Evolutionary conservation across 2,329 filamentous ascomycete genomes (phyloP).

Genomic region (Allantophomopsis cytisporea): DNA sequence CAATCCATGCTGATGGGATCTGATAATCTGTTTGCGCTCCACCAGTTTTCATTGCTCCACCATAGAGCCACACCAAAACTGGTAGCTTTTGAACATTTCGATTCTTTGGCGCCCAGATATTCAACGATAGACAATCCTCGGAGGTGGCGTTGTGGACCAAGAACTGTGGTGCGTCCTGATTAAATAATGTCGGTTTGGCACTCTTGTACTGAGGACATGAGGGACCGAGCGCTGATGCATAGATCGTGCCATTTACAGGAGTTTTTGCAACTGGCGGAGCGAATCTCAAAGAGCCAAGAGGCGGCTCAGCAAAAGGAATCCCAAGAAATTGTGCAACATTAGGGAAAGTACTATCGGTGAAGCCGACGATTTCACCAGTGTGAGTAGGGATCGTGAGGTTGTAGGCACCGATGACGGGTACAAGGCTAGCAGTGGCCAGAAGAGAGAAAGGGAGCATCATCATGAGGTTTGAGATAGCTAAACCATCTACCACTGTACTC

Average conservation of each 20-base stretch:
- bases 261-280: conserved; percentile 6
- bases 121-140: conserved; percentile 23
- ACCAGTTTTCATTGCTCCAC: conserved; percentile 47
- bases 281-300: conserved; percentile 28
- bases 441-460: too few species aligned
- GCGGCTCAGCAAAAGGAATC: conserved; percentile 37
- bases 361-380: neutral
- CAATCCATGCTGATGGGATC: conserved; percentile 15
- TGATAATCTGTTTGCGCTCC: conserved; percentile 29
- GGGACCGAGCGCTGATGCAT: conserved; percentile 5
- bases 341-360: conserved; percentile 3
- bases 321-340: conserved; percentile 22
- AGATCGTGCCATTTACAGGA: conserved; percentile 2
- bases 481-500: too few species aligned
- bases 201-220: conserved; percentile 8
- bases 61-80: conserved; percentile 46
- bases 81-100: conserved; percentile 25
- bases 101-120: conserved; percentile 21
- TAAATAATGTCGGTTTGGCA: conserved; percentile 1
- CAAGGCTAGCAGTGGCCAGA: too few species aligned
- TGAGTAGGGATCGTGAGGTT: neutral
- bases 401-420: neutral
- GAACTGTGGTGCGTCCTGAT: neutral
- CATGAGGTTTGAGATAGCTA: too few species aligned
- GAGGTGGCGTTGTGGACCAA: conserved; percentile 4